These are phyloP conservation scores for Chrysoporthe austroafricana DNA, from an alignment of 2,329 filamentous ascomycete species.

Conservation along the genomic window DNA sequence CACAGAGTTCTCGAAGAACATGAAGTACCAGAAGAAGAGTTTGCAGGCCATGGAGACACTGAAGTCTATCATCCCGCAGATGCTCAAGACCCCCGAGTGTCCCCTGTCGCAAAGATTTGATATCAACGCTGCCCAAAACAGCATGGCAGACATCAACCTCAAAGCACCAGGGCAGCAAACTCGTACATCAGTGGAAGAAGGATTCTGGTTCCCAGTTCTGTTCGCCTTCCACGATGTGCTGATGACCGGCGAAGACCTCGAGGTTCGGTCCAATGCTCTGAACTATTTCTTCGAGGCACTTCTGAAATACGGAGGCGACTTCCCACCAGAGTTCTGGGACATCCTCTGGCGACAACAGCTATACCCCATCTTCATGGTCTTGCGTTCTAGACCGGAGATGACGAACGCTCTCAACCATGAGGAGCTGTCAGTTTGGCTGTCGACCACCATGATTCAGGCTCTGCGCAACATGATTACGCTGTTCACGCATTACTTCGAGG, in stretches of 20 bases:
- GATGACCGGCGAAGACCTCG: slow-evolving; percentile 98
- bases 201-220: slow-evolving; percentile 97
- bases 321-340: slow-evolving; percentile 96
- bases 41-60: slow-evolving; percentile 93
- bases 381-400: slow-evolving; percentile 96
- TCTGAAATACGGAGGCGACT: slow-evolving; percentile 86
- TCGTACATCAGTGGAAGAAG: slow-evolving; percentile 90
- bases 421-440: slow-evolving; percentile 97
- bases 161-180: slow-evolving; percentile 61
- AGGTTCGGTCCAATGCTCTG: slow-evolving; percentile 87
- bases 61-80: slow-evolving; percentile 90
- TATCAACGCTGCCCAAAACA: slow-evolving; percentile 38
- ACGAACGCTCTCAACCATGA: slow-evolving; percentile 93
- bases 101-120: slow-evolving; percentile 73
- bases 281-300: slow-evolving; percentile 97
- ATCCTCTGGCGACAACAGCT: slow-evolving; percentile 96
- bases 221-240: slow-evolving; percentile 99
- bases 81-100: slow-evolving; percentile 95
- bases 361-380: slow-evolving; percentile 97
- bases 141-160: slow-evolving; percentile 47
- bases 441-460: slow-evolving; percentile 98
- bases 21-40: slow-evolving; percentile 98
- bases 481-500: slow-evolving; percentile 98
- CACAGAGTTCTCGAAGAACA: slow-evolving; percentile 98
- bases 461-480: slow-evolving; percentile 97